Conservation (phyloP, 345 rosid genomes). For the Arabidopsis arenosa region DNA sequence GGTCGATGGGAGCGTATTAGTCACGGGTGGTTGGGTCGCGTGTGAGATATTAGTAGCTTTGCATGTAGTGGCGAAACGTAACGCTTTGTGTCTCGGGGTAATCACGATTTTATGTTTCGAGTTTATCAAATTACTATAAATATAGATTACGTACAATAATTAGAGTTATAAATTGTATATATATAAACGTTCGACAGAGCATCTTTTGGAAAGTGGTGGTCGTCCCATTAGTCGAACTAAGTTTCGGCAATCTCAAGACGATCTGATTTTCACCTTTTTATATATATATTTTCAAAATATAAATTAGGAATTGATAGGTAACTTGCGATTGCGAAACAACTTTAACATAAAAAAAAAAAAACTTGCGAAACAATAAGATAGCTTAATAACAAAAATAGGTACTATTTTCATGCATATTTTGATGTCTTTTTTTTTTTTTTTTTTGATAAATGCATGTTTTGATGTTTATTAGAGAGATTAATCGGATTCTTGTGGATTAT, state of each 20-base stretch:
- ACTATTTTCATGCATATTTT: background rate
- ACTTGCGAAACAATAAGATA: slow-evolving; percentile 1
- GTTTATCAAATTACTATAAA: slow-evolving; percentile 41
- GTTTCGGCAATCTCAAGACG: slow-evolving; percentile 75
- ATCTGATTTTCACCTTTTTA: slow-evolving; percentile 60
- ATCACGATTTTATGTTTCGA: slow-evolving; percentile 43
- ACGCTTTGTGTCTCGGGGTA: slow-evolving; percentile 55
- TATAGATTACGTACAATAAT: slow-evolving; percentile 35
- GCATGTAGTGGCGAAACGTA: slow-evolving; percentile 51
- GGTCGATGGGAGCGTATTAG: slow-evolving; percentile 19
- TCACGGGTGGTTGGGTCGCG: slow-evolving; percentile 44
- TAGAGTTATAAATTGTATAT: slow-evolving; percentile 28
- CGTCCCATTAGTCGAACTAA: slow-evolving; percentile 68
- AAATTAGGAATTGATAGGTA: slow-evolving; percentile 7
- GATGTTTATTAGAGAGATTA: background rate
- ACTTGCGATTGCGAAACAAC: slow-evolving; percentile 17
- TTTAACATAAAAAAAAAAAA: background rate
- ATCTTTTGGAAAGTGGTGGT: slow-evolving; percentile 95
- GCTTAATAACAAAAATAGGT: background rate
- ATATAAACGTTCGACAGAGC: slow-evolving; percentile 57
- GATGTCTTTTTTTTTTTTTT: background rate
- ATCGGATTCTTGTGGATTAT: too few species aligned
- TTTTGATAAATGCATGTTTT: background rate
- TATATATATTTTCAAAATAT: background rate
- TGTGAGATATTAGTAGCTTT: slow-evolving; percentile 25